phyloP scores from a whole-genome alignment of 495 filamentous ascomycete species.

The Bacidia gigantensis region DNA sequence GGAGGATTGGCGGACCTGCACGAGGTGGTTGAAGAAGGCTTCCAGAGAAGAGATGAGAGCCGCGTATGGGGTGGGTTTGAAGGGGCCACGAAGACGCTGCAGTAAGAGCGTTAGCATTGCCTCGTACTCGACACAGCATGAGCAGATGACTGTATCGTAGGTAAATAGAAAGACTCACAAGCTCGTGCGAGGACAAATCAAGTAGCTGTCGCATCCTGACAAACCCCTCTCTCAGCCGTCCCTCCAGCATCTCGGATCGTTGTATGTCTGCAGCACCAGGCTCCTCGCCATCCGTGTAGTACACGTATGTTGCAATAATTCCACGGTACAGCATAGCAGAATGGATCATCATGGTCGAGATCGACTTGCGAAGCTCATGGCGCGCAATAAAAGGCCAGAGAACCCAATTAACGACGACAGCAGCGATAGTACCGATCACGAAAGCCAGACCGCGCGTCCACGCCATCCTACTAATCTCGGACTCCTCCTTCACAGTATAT shows the following conservation, averaged over 20 bases:
- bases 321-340: slow-evolving; percentile 39
- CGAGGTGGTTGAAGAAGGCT: slow-evolving; percentile 42
- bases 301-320: slow-evolving; percentile 44
- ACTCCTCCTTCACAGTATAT: slow-evolving; percentile 18
- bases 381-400: slow-evolving; percentile 47
- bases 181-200: slow-evolving; percentile 43
- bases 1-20: slow-evolving; percentile 42
- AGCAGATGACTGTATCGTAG: neutral
- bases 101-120: neutral
- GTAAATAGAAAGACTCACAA: slow-evolving; percentile 19
- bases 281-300: slow-evolving; percentile 37
- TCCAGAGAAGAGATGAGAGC: slow-evolving; percentile 40
- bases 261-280: slow-evolving; percentile 36
- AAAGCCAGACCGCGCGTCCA: slow-evolving; percentile 36
- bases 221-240: slow-evolving; percentile 43
- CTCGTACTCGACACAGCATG: slow-evolving; percentile 4
- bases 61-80: slow-evolving; percentile 41
- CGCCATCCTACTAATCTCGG: slow-evolving; percentile 27
- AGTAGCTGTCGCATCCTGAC: slow-evolving; percentile 41
- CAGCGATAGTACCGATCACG: slow-evolving; percentile 35
- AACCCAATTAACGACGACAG: slow-evolving; percentile 42
- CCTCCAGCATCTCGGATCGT: slow-evolving; percentile 43
- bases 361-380: slow-evolving; percentile 41
- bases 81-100: slow-evolving; percentile 38
- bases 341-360: slow-evolving; percentile 41